phyloP scores from a whole-genome alignment of 1,284 basidiomycete genomes.

The Kwoniella shivajii region DNA sequence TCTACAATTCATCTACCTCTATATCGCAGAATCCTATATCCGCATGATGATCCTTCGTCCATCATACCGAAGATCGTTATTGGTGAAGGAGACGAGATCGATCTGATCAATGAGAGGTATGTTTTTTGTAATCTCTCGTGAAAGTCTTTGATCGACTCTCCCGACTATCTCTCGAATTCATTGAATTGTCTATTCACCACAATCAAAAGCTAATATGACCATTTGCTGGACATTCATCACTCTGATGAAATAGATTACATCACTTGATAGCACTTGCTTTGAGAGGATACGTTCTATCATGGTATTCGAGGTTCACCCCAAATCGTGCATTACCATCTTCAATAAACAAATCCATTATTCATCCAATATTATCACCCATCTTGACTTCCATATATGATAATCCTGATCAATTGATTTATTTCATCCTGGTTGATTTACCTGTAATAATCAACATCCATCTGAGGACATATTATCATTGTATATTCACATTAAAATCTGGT shows the following conservation, averaged over 20 bases:
- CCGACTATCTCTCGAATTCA: too few species aligned
- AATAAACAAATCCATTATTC: slow-evolving; percentile 21
- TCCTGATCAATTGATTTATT: slow-evolving; percentile 18
- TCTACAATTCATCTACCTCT: slow-evolving; percentile 30
- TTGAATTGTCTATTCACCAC: too few species aligned
- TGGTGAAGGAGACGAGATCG: slow-evolving; percentile 4
- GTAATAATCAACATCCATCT: slow-evolving; percentile 32
- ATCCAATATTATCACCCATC: slow-evolving; percentile 30
- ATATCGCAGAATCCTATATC: slow-evolving; percentile 31
- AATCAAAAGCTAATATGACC: too few species aligned
- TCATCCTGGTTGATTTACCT: slow-evolving; percentile 37
- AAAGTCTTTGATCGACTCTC: too few species aligned
- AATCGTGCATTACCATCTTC: slow-evolving; percentile 34
- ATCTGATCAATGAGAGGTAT: slow-evolving; percentile 29
- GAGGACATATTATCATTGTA: slow-evolving; percentile 30
- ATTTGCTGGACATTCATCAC: too few species aligned
- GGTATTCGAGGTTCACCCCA: slow-evolving; percentile 44
- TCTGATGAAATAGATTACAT: slow-evolving; percentile 24
- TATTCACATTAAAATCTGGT: too few species aligned
- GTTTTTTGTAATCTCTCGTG: too few species aligned
- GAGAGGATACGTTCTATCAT: slow-evolving; percentile 40
- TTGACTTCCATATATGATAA: slow-evolving; percentile 20
- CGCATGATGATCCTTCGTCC: slow-evolving; percentile 14
- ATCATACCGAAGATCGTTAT: slow-evolving; percentile 16
- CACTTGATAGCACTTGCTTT: slow-evolving; percentile 33